Conservation (phyloP, 768 basidiomycete genomes). For the Boletus tomentosulus region DNA sequence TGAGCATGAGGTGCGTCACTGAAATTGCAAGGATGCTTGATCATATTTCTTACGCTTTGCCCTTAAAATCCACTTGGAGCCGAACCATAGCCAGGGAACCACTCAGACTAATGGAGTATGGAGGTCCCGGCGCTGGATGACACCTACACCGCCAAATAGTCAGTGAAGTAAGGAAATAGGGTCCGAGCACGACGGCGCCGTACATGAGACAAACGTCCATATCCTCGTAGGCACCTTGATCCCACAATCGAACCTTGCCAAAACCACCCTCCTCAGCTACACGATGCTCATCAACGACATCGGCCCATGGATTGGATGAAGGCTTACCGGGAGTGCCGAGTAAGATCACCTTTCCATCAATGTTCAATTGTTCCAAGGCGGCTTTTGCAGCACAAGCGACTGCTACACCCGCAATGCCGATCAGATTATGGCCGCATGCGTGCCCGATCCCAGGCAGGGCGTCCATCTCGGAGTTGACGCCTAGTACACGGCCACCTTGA, state of each 20-base stretch:
- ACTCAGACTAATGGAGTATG: conserved; percentile 60
- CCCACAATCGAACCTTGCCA: conserved; percentile 68
- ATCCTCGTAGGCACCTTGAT: conserved; percentile 66
- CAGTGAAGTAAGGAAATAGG: background rate
- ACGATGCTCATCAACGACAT: background rate
- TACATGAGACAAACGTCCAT: conserved; percentile 80
- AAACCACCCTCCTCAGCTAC: conserved; percentile 75
- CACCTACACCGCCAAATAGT: conserved; percentile 45
- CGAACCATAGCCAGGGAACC: conserved; percentile 60
- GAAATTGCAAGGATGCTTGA: background rate
- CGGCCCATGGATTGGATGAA: background rate
- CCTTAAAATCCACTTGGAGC: conserved; percentile 60
- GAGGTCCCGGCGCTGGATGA: conserved; percentile 77
- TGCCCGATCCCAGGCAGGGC: conserved; percentile 59
- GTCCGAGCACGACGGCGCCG: conserved; percentile 6
- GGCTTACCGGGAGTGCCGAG: conserved; percentile 72
- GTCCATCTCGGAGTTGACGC: conserved; percentile 81
- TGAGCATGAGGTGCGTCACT: conserved; percentile 23
- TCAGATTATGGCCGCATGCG: conserved; percentile 81
- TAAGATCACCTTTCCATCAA: conserved; percentile 65
- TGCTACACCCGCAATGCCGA: conserved; percentile 71
- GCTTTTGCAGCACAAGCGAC: conserved; percentile 66
- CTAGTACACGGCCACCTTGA: conserved; percentile 63
- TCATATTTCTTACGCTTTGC: conserved; percentile 55
- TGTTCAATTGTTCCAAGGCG: conserved; percentile 55